Percentiles rank a stretch among this genome's conserved stretches.
Evolutionary conservation across 2,329 filamentous ascomycete genomes (phyloP).

Genomic region (Colletotrichum cereale): DNA sequence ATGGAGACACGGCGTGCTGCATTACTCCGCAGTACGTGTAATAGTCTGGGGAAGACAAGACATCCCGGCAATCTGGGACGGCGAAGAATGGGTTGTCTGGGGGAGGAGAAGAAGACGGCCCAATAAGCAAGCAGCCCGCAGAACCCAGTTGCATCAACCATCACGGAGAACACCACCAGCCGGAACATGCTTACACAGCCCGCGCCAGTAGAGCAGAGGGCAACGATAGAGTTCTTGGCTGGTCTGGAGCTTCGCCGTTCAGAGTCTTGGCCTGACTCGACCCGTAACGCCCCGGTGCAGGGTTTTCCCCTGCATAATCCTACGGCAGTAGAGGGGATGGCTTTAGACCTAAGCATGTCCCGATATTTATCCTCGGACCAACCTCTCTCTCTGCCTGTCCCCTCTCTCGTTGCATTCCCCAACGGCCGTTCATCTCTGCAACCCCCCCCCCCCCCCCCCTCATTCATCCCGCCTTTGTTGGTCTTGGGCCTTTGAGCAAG

Average conservation of each 20-base stretch:
- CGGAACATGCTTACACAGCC: neutral
- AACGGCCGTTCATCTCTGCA: neutral
- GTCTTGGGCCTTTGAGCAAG: neutral
- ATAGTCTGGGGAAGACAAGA: too few relatives aligned
- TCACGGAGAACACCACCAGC: neutral
- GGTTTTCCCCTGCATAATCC: conserved; percentile 26
- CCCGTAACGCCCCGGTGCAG: conserved; percentile 20
- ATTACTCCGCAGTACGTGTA: too few relatives aligned
- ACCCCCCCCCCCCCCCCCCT: too few relatives aligned
- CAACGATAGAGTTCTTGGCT: conserved; percentile 19
- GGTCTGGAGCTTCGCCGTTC: conserved; percentile 25
- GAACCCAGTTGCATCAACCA: neutral
- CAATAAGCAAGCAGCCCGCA: neutral
- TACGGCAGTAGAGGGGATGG: conserved; percentile 13
- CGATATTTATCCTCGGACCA: conserved; percentile 39
- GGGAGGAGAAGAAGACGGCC: conserved; percentile 10
- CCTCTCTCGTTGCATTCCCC: neutral
- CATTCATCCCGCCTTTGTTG: neutral
- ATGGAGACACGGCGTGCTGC: neutral
- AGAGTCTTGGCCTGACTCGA: conserved; percentile 33
- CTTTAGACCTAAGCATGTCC: conserved; percentile 9
- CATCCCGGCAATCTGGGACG: conserved; percentile 18
- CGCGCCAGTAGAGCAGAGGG: neutral
- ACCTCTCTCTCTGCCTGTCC: neutral
- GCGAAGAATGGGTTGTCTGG: conserved; percentile 25